Evolutionary conservation across 352 stramenopile genomes (phyloP), one percentile per base, ranked within the genome.

Genomic region (Pseudoperonospora humuli): DNA sequence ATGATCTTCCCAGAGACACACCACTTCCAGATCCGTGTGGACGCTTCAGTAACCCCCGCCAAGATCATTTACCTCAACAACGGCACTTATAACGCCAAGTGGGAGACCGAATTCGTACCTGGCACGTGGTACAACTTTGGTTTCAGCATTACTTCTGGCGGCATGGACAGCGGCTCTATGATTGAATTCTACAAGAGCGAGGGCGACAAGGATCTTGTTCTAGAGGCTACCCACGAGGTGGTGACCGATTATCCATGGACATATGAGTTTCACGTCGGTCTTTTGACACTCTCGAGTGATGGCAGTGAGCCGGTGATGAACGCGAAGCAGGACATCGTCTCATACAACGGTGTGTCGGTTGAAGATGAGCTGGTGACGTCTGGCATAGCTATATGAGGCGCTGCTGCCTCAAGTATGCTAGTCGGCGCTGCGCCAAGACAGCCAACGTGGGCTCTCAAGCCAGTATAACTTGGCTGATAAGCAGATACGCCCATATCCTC

Each of bases 111-210:
- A 26, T 78, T 85, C 49, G 38, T 59, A 53, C 53, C 46, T 47
- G 38, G 53, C 20, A 84, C 69, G 32, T 84, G 72, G 72, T 82
- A 81, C 60, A 82, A 82, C 63, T 78, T 85, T 37, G 73, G 73
- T 18, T 74, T 85, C 24, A 65, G 60, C 7, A 63, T 83, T 34
- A 54, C 50, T 1, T 47, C 53, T 1, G 15, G 14, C 3, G n/a
- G n/a, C 5, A 7, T 21, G 3, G 31, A 7, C n/a, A n/a, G n/a
- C n/a, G n/a, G n/a, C n/a, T n/a, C n/a, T n/a, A n/a, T n/a, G n/a
- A n/a, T 44, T 86, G 15, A 84, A 86, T 69, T 67, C 57, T 44
- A 81, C 26, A 75, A 59, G 40, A 70, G 57, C 1, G 63, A 70
- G 35, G 54, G 46, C 3, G 54, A 69, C 49, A 48, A 23, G 1